Base-by-base conservation (phyloP, 2,329 filamentous ascomycete species). In the Pseudocercospora fuligena region DNA sequence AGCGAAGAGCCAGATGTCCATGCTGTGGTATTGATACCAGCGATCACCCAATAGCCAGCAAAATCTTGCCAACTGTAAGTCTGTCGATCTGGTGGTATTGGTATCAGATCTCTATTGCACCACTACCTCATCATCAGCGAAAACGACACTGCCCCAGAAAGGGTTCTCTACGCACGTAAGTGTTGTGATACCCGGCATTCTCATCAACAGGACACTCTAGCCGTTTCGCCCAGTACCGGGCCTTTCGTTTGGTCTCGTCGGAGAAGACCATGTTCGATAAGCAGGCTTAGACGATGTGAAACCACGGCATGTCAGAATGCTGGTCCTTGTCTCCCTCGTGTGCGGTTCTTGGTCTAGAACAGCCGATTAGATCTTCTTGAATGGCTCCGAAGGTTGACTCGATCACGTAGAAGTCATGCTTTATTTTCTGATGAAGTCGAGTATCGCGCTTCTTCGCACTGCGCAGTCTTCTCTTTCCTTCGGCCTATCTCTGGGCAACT, bases 11-110 rank as follows among this genome's bases (percentile, higher is more conserved):
- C 60, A 11, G 40, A 65, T n/a, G 65, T 69, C 67, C 65, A 67
- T 47, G 67, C 65, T 61, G 59, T 69, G 19, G 64, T 65, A 54
- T 69, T 65, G 61, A 69, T 65, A 25, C 64, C 67, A 14, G 64
- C 61, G 25, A 69, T 69, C 6, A 66, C 61, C 67, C 67, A 69
- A 56, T 69, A 69, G 8, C 64, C 65, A 14, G 63, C 60, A 49
- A 58, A 69, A 62, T 65, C 60, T 65, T 67, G 46, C 67, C 63
- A 67, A n/a, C 47, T 61, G 56, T 60, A 67, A 19, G 65, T 69
- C 8, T 58, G 60, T 12, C 62, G 65, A 33, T 40, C 33, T n/a
- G 43, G 23, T 21, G 64, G 64, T 25, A 61, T 65, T 11, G 67
- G 67, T n/a, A 65, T 69, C 5, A 69, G 56, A 21, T 67, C 67